Percentiles rank a stretch among this genome's conserved stretches.
phyloP scores from a whole-genome alignment of 768 basidiomycete species.

The Serendipita sp. region DNA sequence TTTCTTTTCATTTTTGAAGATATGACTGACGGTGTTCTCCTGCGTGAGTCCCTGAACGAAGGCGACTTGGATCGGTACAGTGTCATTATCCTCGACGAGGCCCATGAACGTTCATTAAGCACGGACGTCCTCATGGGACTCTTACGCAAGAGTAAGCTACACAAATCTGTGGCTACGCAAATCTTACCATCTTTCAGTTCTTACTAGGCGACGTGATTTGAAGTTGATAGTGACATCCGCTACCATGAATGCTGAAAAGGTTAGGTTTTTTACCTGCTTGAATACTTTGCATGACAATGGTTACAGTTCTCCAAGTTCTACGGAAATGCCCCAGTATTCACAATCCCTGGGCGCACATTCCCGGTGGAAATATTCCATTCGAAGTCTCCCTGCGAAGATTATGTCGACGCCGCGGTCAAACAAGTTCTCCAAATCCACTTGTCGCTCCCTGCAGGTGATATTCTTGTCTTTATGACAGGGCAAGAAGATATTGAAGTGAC shows the following conservation, averaged over 20 bases:
- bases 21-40: conserved; percentile 97
- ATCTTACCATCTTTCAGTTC: conserved; percentile 27
- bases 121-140: conserved; percentile 98
- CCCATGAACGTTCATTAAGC: conserved; percentile 91
- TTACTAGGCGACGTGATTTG: conserved; percentile 80
- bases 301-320: conserved; percentile 88
- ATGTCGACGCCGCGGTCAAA: conserved; percentile 95
- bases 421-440: conserved; percentile 95
- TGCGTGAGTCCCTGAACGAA: conserved; percentile 96
- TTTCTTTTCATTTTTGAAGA: conserved; percentile 24
- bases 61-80: conserved; percentile 96
- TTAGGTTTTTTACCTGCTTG: conserved; percentile 18
- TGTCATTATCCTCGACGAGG: conserved; percentile 96
- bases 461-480: conserved; percentile 98
- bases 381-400: conserved; percentile 97
- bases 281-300: background rate
- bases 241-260: conserved; percentile 99
- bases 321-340: conserved; percentile 86
- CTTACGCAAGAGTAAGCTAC: conserved; percentile 64
- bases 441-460: conserved; percentile 82
- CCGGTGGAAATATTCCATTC: conserved; percentile 93
- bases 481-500: conserved; percentile 98
- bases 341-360: conserved; percentile 89
- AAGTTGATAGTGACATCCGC: conserved; percentile 97
- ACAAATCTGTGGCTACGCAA: background rate